phyloP scores from a whole-genome alignment of 73 alveolate genomes.

The Uronychia setigera region DNA sequence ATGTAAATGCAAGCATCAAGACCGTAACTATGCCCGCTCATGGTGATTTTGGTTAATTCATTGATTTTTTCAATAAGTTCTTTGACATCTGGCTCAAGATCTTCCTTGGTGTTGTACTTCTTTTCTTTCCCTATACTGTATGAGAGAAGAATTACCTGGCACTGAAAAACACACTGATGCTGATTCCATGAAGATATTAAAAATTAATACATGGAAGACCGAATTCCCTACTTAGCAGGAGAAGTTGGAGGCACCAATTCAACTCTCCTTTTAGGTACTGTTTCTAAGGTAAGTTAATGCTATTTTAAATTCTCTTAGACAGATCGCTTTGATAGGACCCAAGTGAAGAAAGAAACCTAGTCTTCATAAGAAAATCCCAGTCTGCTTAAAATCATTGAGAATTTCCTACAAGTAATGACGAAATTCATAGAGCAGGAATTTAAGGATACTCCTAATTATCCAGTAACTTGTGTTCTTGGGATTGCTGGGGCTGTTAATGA shows the following conservation, averaged over 20 bases:
- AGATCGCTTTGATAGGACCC: background rate
- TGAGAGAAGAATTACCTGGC: background rate
- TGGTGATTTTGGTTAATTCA: constrained; percentile 14
- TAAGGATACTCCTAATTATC: constrained; percentile 30
- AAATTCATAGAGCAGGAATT: background rate
- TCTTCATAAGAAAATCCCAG: background rate
- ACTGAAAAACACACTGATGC: background rate
- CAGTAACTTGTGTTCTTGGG: constrained; percentile 47
- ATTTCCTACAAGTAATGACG: background rate
- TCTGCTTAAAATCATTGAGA: background rate
- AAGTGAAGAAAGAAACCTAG: background rate
- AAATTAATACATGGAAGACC: background rate
- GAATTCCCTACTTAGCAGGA: background rate
- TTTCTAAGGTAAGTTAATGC: background rate
- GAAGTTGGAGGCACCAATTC: background rate
- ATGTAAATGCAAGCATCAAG: constrained; percentile 67
- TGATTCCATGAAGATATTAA: background rate
- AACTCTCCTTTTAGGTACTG: background rate
- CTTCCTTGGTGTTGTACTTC: constrained; percentile 19
- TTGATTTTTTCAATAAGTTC: constrained; percentile 6
- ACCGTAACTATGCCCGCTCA: constrained; percentile 72
- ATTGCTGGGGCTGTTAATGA: constrained; percentile 67
- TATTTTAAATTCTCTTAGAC: background rate
- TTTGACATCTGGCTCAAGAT: constrained; percentile 5
- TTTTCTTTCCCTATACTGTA: constrained; percentile 5